Evolutionary conservation across 257 asterid genomes (phyloP).

Genomic region (Scutellaria minor): DNA sequence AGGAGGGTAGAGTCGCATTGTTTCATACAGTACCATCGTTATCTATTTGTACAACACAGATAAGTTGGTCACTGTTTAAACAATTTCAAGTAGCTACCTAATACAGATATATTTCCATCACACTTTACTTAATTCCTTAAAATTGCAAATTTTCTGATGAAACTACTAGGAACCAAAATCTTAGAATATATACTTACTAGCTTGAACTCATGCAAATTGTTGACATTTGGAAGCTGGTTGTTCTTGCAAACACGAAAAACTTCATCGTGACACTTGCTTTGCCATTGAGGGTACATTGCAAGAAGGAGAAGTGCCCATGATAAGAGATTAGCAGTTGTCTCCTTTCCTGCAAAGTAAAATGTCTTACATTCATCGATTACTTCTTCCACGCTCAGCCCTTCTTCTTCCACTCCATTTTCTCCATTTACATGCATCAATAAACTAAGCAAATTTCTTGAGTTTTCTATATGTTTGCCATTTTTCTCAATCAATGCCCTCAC

Average conservation of each 20-base stretch:
- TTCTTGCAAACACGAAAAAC: slow-evolving; percentile 36
- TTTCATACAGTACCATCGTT: slow-evolving; percentile 53
- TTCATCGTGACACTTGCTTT: slow-evolving; percentile 46
- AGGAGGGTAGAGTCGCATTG: slow-evolving; percentile 58
- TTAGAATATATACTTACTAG: neutral
- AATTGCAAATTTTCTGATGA: too few relatives aligned
- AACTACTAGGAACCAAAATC: too few relatives aligned
- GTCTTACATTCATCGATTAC: slow-evolving; percentile 58
- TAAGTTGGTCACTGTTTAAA: neutral
- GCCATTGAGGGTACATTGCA: slow-evolving; percentile 57
- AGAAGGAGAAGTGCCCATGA: slow-evolving; percentile 54
- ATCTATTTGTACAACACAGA: slow-evolving; percentile 34
- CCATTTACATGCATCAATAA: slow-evolving; percentile 4
- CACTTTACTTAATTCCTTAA: too few relatives aligned
- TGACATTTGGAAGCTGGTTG: slow-evolving; percentile 39
- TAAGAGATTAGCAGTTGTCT: slow-evolving; percentile 52
- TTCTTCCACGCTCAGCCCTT: slow-evolving; percentile 39
- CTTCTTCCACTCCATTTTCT: slow-evolving; percentile 33
- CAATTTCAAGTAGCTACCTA: too few relatives aligned
- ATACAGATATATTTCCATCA: too few relatives aligned
- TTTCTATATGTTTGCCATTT: slow-evolving; percentile 30
- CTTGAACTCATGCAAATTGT: slow-evolving; percentile 43
- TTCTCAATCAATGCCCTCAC: slow-evolving; percentile 39
- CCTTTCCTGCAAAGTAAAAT: slow-evolving; percentile 30
- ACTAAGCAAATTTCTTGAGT: slow-evolving; percentile 14